Base-by-base conservation (phyloP, 208 protist species). In the Acanthamoeba sp. region DNA sequence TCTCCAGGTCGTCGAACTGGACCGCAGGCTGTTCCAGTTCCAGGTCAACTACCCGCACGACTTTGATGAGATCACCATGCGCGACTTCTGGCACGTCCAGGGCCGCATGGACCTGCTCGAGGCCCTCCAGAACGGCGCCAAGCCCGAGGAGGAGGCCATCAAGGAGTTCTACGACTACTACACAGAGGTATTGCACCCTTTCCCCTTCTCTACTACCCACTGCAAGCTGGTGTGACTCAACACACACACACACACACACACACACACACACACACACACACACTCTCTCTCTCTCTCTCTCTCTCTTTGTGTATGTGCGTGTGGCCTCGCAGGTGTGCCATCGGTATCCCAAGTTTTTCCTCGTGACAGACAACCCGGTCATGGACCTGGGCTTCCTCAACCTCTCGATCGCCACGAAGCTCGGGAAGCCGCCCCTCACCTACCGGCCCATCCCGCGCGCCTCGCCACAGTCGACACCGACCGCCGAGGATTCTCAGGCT, bases 311-410 rank as follows among this genome's bases (percentile, higher is more conserved):
- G n/a, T n/a, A n/a, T n/a, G n/a, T n/a, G 45, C 10, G 45, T 48
- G 10, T 48, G 45, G 45, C 45, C 45, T n/a, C n/a, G n/a, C 45
- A 48, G 55, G 69, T 80, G 38, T 80, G 69, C 69, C 22, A 48
- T 34, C 2, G 18, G 24, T 45, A 80, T 18, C 69, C 69, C 36
- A 38, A 48, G 69, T 80, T 80, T 27, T 80, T 48, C 69, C 32
- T 80, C 18, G 24, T 80, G 9, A 80, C 69, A 22, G 69, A 80
- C 69, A 80, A 80, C 69, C 69, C 69, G 2, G 38, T 45, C 36
- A 80, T 80, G 69, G 69, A 80, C 69, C 32, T 80, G 14, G 69
- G 69, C 12, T 80, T 80, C 69, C 32, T 80, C 69, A 80, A 80
- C 36, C 69, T 80, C 12, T 38, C 69, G 4, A 38, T 80, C 12